Evolutionary conservation across 805 yeast species (phyloP), one percentile per base, ranked within the genome.

Genomic region (Suhomyces xylopsoci): DNA sequence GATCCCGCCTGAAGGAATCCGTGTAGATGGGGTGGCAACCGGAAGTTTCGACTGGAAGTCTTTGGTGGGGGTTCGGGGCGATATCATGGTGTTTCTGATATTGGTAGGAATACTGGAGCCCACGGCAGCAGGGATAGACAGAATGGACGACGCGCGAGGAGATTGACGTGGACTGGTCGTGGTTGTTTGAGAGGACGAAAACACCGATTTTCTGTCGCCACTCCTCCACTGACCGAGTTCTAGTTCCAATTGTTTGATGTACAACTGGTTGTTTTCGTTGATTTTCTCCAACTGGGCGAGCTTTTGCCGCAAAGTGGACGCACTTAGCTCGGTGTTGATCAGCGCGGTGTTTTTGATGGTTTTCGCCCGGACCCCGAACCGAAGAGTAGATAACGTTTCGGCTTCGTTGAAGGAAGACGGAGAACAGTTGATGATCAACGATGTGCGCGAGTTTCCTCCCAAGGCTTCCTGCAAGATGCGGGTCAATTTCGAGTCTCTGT

Each of bases 391-490:
- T 5, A 88, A 54, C 0, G 96, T 87, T 60, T 88, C 94, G 15
- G 69, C 65, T 49, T 77, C 82, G 58, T 88, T 81, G 30, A 67
- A 63, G 2, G 71, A 62, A 0, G 86, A 74, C 0, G 90, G 87
- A 0, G 94, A 87, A 56, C 94, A 87, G 57, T 85, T 86, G 41
- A 89, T 77, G 15, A 90, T 81, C 47, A 90, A 71, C 2, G 88
- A 80, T 0, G 96, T 90, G 49, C 90, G 74, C 2, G 92, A 83
- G 65, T 90, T 89, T 1, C 96, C 96, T 5, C 96, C 94, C 20
- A 90, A 69, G 0, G 93, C 83, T 58, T 87, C 91, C 63, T 87
- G 92, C 32, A 90, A 68, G 12, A 90, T 83, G 55, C 93, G 75
- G 0, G 96, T 88, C 49, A 90, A 75, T 59, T 87, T 87, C 2